Evolutionary conservation across 73 alveolate species (phyloP), one percentile per base, ranked within the genome.

Genomic region (Paramecium bursaria): DNA sequence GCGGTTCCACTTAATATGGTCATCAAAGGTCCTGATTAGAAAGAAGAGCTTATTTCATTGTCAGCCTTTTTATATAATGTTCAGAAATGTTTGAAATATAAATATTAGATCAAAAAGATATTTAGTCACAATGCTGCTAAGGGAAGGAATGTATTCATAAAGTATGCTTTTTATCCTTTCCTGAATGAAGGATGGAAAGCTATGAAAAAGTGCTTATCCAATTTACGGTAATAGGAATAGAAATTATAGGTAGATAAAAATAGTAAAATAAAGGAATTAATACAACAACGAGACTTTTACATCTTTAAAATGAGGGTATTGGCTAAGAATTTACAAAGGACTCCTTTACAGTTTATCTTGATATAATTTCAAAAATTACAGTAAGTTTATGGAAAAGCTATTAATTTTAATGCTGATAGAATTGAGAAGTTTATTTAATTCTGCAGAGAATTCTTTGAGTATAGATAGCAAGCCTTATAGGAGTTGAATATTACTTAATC

Each of bases 171-270:
- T 1, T 67, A 35, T 35, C 53, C 53, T 0, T 67, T 35, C 22
- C 35, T 67, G 10, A 47, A 47, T 21, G 82, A 67, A 33, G 82
- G 82, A 67, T 67, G 82, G 82, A 67, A 42, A 19, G 39, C 55
- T 1, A 21, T 67, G 9, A 67, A 67, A 21, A 26, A 15, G 6
- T 67, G 82, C 15, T n/a, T 9, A 6, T 11, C 6, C 15, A 9
- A 4, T 9, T 48, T 48, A 48, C 4, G 7, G 4, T 48, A 9
- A 48, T 48, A 26, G 6, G 61, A 48, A 26, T 11, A 48, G 30
- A 9, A n/a, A 48, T 48, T n/a, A n/a, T 9, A 48, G 15, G 4
- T 48, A 48, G n/a, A n/a, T n/a, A 4, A 6, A 9, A n/a, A 25
- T 14, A 17, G 33, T 39, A 15, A 67, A 35, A 39, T 39, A 4